These are phyloP conservation scores for Mrakia blollopis DNA, from an alignment of 768 basidiomycete species.

Conservation along the genomic window DNA sequence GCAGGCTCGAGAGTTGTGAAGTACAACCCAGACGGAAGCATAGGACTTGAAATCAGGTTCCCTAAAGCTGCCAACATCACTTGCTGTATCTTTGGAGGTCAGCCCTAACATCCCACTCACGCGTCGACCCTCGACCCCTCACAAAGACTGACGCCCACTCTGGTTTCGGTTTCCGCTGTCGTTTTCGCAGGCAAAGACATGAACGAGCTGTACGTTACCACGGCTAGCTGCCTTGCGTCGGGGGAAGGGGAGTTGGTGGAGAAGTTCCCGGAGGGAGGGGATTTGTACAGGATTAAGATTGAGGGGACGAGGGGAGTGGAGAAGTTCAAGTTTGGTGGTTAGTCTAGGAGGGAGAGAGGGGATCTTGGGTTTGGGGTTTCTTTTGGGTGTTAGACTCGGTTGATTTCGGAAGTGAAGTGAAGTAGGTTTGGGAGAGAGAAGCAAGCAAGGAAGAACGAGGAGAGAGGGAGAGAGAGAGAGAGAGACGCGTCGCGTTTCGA, in stretches of 20 bases:
- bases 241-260: conserved; percentile 1
- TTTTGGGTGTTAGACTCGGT: too few species aligned
- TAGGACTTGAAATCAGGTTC: conserved; percentile 25
- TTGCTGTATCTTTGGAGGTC: conserved; percentile 24
- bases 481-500: too few species aligned
- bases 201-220: conserved; percentile 26
- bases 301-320: conserved; percentile 21
- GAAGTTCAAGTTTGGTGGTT: conserved; percentile 26
- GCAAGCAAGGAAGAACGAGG: too few species aligned
- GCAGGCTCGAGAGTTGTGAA: conserved; percentile 15
- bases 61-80: conserved; percentile 30
- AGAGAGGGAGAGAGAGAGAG: too few species aligned
- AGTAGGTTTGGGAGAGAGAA: too few species aligned
- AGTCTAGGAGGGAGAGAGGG: not conserved
- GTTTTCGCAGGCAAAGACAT: not conserved
- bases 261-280: conserved; percentile 25
- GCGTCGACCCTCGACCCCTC: too few species aligned
- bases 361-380: not conserved
- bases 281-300: conserved; percentile 22
- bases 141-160: not conserved
- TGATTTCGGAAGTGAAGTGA: too few species aligned
- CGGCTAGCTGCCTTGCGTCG: conserved; percentile 20
- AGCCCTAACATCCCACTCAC: not conserved
- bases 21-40: conserved; percentile 17
- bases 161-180: not conserved